Percentiles rank a stretch among this genome's conserved stretches.
Evolutionary conservation across 2,329 filamentous ascomycete genomes (phyloP).

Genomic region (Ophiostoma angusticollis): DNA sequence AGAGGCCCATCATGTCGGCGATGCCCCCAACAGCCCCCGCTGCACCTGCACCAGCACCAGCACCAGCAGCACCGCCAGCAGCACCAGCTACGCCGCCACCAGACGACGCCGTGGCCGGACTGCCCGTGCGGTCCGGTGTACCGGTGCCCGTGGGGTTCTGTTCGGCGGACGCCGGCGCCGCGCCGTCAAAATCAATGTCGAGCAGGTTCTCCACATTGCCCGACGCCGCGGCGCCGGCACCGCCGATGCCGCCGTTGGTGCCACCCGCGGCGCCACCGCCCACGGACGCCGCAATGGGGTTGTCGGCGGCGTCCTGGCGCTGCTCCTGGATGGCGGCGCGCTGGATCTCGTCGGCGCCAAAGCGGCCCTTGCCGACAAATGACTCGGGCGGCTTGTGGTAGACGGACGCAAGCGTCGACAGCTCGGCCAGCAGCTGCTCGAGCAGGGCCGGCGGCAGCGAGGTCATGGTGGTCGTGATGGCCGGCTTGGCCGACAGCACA

Average conservation of each 20-base stretch:
- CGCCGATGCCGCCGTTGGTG: conserved; percentile 15
- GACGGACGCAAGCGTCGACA: conserved; percentile 90
- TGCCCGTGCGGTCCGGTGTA: too few species aligned
- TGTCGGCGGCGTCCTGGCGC: conserved; percentile 80
- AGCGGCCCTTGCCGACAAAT: conserved; percentile 93
- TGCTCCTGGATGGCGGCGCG: conserved; percentile 94
- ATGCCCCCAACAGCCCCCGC: conserved; percentile 33
- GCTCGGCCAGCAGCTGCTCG: conserved; percentile 78
- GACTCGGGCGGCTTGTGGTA: conserved; percentile 98
- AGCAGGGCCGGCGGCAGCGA: conserved; percentile 72
- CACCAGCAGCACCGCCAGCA: conserved; percentile 22
- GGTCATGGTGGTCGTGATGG: conserved; percentile 87
- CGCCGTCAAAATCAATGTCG: conserved; percentile 61
- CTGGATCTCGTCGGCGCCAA: conserved; percentile 87
- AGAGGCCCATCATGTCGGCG: conserved; percentile 57
- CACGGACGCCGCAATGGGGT: conserved; percentile 80
- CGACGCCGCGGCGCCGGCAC: conserved; percentile 43
- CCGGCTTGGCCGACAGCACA: conserved; percentile 84
- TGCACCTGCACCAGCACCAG: too few species aligned
- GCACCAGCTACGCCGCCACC: conserved; percentile 23
- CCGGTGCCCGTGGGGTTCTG: too few species aligned
- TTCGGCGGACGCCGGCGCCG: conserved; percentile 80
- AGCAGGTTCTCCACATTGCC: conserved; percentile 87
- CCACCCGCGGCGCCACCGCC: conserved; percentile 50
- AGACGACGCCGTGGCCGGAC: conserved; percentile 47